A percentile compares a stretch with the other conserved stretches of the same genome.
Evolutionary conservation across 805 yeast genomes (phyloP).

Genomic region (Sugiyamaella boreocaroliniensis): DNA sequence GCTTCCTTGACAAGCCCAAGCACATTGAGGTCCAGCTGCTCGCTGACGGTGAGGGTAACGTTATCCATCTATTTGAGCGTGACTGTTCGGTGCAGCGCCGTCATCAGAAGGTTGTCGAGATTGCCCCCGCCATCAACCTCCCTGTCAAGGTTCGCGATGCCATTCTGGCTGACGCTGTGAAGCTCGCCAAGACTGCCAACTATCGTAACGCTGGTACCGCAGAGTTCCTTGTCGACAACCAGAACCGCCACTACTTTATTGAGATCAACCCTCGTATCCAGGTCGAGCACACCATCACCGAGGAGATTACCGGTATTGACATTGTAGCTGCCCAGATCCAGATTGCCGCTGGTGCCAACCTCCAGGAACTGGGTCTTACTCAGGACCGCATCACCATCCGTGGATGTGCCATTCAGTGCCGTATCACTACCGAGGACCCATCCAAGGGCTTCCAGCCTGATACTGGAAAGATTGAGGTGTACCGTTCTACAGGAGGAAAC

Average conservation of each 20-base stretch:
- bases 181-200: conserved; percentile 77
- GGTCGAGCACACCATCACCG: conserved; percentile 98
- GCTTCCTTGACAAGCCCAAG: conserved; percentile 91
- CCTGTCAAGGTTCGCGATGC: conserved; percentile 82
- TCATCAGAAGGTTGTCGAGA: conserved; percentile 97
- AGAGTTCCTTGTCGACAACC: conserved; percentile 87
- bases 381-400: conserved; percentile 94
- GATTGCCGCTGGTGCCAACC: conserved; percentile 96
- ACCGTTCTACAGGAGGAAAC: conserved; percentile 98
- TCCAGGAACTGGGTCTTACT: conserved; percentile 82
- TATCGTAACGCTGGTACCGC: conserved; percentile 98
- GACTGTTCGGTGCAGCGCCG: conserved; percentile 99
- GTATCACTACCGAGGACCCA: conserved; percentile 98
- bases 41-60: conserved; percentile 92
- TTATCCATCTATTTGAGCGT: conserved; percentile 91
- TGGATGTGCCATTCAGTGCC: conserved; percentile 98
- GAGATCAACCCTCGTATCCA: conserved; percentile 98
- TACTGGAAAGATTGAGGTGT: conserved; percentile 96
- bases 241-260: conserved; percentile 93
- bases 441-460: conserved; percentile 96
- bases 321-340: conserved; percentile 97
- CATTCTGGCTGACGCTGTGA: conserved; percentile 90
- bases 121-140: conserved; percentile 93
- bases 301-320: conserved; percentile 97
- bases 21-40: conserved; percentile 95